Evolutionary conservation across 2,329 filamentous ascomycete species (phyloP).

Genomic region (Fusarium xyrophilum): DNA sequence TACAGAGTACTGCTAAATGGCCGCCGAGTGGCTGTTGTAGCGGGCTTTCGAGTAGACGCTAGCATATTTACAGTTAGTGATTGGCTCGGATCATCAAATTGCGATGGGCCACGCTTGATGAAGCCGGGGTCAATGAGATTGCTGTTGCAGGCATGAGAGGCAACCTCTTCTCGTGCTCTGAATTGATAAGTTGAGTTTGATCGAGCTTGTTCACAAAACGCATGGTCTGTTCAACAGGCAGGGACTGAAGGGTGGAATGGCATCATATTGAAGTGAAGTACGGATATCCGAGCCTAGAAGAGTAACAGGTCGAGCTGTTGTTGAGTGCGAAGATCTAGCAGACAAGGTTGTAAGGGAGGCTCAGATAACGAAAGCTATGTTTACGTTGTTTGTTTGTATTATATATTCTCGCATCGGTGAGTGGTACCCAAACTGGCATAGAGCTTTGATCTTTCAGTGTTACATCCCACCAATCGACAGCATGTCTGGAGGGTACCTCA

Average conservation of each 20-base stretch:
- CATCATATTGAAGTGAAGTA: constrained; percentile 2
- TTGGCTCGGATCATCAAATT: constrained; percentile 37
- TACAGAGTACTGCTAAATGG: constrained; percentile 3
- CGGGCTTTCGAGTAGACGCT: constrained; percentile 20
- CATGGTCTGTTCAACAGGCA: not conserved
- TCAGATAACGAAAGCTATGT: not conserved
- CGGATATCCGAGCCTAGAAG: not conserved
- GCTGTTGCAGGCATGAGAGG: constrained; percentile 38
- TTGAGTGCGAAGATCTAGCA: not conserved
- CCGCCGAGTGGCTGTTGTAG: constrained; percentile 32
- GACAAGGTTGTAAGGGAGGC: not conserved
- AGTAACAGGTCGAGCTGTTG: not conserved
- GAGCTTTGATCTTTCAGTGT: constrained; percentile 11
- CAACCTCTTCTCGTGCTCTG: constrained; percentile 26
- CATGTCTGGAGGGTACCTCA: constrained; percentile 3
- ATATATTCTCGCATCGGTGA: constrained; percentile 5
- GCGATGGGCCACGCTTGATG: constrained; percentile 37
- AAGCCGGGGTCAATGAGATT: constrained; percentile 39
- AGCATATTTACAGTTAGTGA: constrained; percentile 13
- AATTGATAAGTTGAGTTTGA: not conserved
- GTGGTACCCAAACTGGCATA: constrained; percentile 1
- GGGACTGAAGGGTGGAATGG: constrained; percentile 9
- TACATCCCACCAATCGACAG: constrained; percentile 20
- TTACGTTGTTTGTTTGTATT: not conserved
- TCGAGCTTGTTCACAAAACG: constrained; percentile 1